phyloP scores from a whole-genome alignment of 1,284 basidiomycete species.

The Malassezia vespertilionis region DNA sequence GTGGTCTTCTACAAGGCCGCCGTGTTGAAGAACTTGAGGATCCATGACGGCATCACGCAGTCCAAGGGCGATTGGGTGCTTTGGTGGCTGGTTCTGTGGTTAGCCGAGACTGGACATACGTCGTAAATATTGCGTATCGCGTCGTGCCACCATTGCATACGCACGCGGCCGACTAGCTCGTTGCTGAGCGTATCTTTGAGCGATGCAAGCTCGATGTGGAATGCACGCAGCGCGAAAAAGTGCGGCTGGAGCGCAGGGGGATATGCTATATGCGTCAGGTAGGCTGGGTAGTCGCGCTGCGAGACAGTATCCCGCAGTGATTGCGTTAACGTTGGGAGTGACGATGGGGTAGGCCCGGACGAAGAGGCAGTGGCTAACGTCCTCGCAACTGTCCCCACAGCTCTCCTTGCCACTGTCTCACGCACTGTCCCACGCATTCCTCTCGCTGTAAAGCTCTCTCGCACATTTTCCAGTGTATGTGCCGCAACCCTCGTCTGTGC shows the following conservation, averaged over 20 bases:
- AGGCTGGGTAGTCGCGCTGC: slow-evolving; percentile 30
- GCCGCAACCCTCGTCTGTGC: no score
- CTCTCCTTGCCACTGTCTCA: no score
- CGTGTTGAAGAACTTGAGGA: slow-evolving; percentile 23
- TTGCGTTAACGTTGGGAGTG: no score
- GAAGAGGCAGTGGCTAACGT: no score
- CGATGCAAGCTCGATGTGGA: slow-evolving; percentile 39
- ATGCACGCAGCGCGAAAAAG: slow-evolving; percentile 39
- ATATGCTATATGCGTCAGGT: slow-evolving; percentile 39
- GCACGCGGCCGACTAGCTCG: slow-evolving; percentile 40
- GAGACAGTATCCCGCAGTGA: slow-evolving; percentile 11
- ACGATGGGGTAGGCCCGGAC: no score
- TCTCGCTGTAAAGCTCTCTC: no score
- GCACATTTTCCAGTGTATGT: no score
- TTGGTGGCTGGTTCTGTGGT: slow-evolving; percentile 27
- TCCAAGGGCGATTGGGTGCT: slow-evolving; percentile 37
- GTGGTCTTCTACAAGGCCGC: slow-evolving; percentile 41
- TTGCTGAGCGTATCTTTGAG: slow-evolving; percentile 39
- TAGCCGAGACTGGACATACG: slow-evolving; percentile 3
- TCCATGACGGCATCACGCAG: slow-evolving; percentile 38
- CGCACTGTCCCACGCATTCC: no score
- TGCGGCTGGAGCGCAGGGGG: slow-evolving; percentile 31
- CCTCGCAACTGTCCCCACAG: no score
- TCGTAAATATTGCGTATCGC: slow-evolving; percentile 32
- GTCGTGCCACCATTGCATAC: slow-evolving; percentile 46